Evolutionary conservation across 257 asterid species (phyloP).

Genomic region (Leonotis leonurus): DNA sequence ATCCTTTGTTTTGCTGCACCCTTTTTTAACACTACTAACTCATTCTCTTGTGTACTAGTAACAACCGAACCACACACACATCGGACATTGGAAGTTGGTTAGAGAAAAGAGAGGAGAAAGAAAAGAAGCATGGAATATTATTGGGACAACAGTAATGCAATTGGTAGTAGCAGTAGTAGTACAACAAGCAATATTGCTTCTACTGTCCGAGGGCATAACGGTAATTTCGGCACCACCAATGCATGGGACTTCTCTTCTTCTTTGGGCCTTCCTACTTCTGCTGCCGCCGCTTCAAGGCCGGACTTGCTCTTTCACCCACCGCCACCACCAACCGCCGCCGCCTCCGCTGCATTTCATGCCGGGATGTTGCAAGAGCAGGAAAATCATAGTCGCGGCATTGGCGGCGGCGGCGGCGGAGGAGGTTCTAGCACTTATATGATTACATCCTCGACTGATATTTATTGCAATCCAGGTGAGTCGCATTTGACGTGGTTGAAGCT

Average conservation of each 20-base stretch:
- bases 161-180: neutral
- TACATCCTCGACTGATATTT: neutral
- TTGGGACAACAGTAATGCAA: slow-evolving; percentile 21
- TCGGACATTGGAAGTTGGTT: neutral
- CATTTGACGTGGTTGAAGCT: slow-evolving; percentile 48
- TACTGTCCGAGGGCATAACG: slow-evolving; percentile 14
- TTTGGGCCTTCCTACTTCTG: slow-evolving; percentile 13
- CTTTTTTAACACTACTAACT: slow-evolving; percentile 3
- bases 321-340: neutral
- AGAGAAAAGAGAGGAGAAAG: neutral
- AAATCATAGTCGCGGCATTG: no score
- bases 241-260: slow-evolving; percentile 29
- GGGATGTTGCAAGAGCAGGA: neutral
- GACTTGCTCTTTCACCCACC: neutral
- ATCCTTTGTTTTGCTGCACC: neutral
- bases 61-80: neutral
- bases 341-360: slow-evolving; percentile 13
- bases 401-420: no score
- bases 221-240: slow-evolving; percentile 5
- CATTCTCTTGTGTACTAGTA: slow-evolving; percentile 10
- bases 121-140: slow-evolving; percentile 33
- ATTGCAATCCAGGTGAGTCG: slow-evolving; percentile 29
- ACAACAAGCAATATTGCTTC: neutral
- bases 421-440: no score
- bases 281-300: neutral